phyloP scores from a whole-genome alignment of 345 rosid genomes.

The Schrenkiella parvula region DNA sequence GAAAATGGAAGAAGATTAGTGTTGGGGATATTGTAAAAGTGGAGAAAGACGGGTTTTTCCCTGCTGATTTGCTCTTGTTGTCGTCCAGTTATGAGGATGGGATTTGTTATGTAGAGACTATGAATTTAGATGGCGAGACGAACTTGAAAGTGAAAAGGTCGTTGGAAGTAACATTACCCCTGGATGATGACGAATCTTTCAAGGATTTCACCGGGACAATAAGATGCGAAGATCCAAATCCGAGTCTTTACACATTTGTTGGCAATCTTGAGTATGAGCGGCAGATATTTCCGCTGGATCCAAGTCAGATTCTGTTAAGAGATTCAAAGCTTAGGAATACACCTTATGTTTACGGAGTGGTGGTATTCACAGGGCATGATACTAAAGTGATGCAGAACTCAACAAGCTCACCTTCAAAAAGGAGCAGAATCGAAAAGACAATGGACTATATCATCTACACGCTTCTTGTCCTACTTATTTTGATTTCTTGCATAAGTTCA shows the following conservation, averaged over 20 bases:
- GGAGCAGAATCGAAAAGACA: conserved; percentile 73
- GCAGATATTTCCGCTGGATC: conserved; percentile 71
- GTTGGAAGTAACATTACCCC: conserved; percentile 61
- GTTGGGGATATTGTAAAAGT: conserved; percentile 89
- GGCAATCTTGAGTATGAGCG: conserved; percentile 81
- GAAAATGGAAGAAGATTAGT: conserved; percentile 63
- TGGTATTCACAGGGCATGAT: conserved; percentile 86
- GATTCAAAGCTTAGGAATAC: conserved; percentile 98
- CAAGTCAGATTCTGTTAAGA: conserved; percentile 88
- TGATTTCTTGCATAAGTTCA: conserved; percentile 73
- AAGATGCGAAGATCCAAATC: conserved; percentile 92
- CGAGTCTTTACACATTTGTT: conserved; percentile 80
- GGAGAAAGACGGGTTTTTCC: conserved; percentile 87
- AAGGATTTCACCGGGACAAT: conserved; percentile 55
- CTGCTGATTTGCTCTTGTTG: conserved; percentile 83
- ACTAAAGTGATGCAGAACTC: conserved; percentile 97
- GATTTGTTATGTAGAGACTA: conserved; percentile 95
- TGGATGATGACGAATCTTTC: conserved; percentile 67
- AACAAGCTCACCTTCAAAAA: conserved; percentile 81
- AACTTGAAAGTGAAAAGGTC: conserved; percentile 89
- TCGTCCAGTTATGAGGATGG: conserved; percentile 93
- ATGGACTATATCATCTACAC: conserved; percentile 90
- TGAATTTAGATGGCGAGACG: conserved; percentile 98
- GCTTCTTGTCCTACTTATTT: conserved; percentile 65
- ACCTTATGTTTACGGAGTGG: conserved; percentile 72